Conservation (phyloP, 148 eudicot species). For the Rhododendron kiyosumense region DNA sequence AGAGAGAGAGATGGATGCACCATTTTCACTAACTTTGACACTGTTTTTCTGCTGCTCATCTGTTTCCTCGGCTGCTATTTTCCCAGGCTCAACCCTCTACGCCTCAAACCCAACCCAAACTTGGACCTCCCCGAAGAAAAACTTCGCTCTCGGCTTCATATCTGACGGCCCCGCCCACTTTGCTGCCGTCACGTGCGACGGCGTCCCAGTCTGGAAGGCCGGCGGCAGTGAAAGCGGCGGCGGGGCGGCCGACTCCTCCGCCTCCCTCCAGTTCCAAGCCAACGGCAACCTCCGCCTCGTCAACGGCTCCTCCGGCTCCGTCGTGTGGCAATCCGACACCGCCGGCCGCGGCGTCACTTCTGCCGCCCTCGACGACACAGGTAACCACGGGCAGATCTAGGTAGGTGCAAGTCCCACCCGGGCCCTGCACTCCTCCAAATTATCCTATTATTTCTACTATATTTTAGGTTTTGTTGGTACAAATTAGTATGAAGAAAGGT, state of each 20-base stretch:
- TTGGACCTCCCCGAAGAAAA: slow-evolving; percentile 52
- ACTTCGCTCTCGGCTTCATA: slow-evolving; percentile 54
- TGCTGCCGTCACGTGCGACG: slow-evolving; percentile 47
- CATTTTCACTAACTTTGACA: neutral
- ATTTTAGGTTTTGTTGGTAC: too few relatives aligned
- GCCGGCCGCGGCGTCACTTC: slow-evolving; percentile 31
- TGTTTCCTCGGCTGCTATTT: slow-evolving; percentile 28
- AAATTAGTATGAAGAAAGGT: too few relatives aligned
- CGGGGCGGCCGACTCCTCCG: slow-evolving; percentile 25
- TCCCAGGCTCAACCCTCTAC: slow-evolving; percentile 36
- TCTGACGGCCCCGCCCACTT: slow-evolving; percentile 18
- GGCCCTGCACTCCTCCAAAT: neutral
- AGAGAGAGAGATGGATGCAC: neutral
- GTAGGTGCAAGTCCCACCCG: too few relatives aligned
- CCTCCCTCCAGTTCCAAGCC: slow-evolving; percentile 34
- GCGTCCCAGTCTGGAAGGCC: slow-evolving; percentile 52
- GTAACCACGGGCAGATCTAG: neutral
- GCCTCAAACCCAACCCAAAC: slow-evolving; percentile 40
- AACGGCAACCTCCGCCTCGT: slow-evolving; percentile 45
- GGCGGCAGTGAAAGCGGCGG: slow-evolving; percentile 17
- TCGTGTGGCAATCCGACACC: slow-evolving; percentile 62
- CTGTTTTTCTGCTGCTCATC: slow-evolving; percentile 6
- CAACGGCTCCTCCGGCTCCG: slow-evolving; percentile 23
- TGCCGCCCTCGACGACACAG: neutral
- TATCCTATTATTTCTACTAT: too few relatives aligned